These are phyloP conservation scores for Talaromyces sp. DNA, from an alignment of 2,329 filamentous ascomycete genomes.

Conservation along the genomic window DNA sequence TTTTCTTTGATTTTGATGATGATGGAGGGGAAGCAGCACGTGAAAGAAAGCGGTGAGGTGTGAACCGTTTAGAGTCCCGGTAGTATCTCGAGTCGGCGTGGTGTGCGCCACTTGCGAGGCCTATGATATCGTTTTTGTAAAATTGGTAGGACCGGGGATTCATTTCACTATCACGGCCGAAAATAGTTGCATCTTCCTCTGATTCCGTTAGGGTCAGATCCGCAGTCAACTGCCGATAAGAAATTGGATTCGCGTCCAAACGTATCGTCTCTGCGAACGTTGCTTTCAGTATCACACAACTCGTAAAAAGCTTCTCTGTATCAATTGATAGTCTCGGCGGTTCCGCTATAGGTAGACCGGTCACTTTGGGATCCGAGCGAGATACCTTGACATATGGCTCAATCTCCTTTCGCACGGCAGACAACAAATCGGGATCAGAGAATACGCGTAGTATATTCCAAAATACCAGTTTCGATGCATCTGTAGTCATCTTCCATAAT, in stretches of 20 bases:
- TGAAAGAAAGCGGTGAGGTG: constrained; percentile 48
- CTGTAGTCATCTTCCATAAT: constrained; percentile 55
- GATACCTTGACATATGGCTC: constrained; percentile 39
- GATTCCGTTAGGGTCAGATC: constrained; percentile 41
- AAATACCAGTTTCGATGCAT: constrained; percentile 51
- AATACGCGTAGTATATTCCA: constrained; percentile 51
- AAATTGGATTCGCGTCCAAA: constrained; percentile 42
- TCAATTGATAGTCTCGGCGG: constrained; percentile 43
- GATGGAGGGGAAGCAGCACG: background rate
- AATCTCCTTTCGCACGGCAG: constrained; percentile 46
- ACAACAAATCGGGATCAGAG: constrained; percentile 38
- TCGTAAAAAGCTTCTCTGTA: constrained; percentile 38
- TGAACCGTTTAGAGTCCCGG: constrained; percentile 41
- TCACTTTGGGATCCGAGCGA: constrained; percentile 35
- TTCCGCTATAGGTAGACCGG: constrained; percentile 43
- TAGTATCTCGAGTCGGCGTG: constrained; percentile 43
- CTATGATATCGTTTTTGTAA: constrained; percentile 42
- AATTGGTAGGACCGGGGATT: constrained; percentile 40
- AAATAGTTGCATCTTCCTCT: constrained; percentile 29
- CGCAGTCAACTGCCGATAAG: constrained; percentile 39
- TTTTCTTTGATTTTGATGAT: constrained; percentile 20
- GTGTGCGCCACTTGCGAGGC: constrained; percentile 44
- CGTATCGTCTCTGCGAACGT: constrained; percentile 48
- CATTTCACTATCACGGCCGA: constrained; percentile 19
- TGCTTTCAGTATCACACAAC: constrained; percentile 47